Percentiles rank a stretch among this genome's conserved stretches.
These are phyloP conservation scores for Zasmidium cellare DNA, from an alignment of 2,329 filamentous ascomycete genomes.

Conservation along the genomic window DNA sequence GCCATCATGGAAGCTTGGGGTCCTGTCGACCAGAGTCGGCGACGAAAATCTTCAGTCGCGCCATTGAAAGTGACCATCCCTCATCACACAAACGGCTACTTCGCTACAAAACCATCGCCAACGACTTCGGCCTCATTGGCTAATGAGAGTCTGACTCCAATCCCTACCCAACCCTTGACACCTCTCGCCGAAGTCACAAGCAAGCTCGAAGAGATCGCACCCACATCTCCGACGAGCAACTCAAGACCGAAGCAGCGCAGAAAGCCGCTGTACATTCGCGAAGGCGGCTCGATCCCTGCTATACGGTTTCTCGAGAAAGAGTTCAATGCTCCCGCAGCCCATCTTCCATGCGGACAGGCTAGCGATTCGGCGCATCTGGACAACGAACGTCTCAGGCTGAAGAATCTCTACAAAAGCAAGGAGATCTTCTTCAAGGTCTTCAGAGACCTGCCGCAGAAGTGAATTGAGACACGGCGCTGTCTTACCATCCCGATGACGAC, in stretches of 20 bases:
- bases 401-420: constrained; percentile 86
- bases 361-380: constrained; percentile 93
- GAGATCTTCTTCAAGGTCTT: constrained; percentile 92
- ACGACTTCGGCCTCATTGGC: constrained; percentile 55
- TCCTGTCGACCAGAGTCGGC: constrained; percentile 43
- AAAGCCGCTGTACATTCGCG: constrained; percentile 87
- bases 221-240: constrained; percentile 34
- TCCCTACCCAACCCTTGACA: constrained; percentile 29
- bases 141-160: constrained; percentile 40
- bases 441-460: constrained; percentile 32
- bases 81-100: constrained; percentile 19
- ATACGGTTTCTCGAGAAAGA: constrained; percentile 95
- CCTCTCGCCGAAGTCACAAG: constrained; percentile 27
- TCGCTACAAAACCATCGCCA: constrained; percentile 41
- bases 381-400: constrained; percentile 85
- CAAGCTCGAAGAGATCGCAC: constrained; percentile 34
- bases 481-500: not conserved
- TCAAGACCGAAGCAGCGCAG: constrained; percentile 26
- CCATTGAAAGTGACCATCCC: constrained; percentile 16
- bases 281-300: constrained; percentile 91
- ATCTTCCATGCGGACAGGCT: constrained; percentile 90
- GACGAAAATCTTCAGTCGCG: constrained; percentile 19
- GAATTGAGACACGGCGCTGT: not conserved
- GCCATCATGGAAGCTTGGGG: constrained; percentile 87
- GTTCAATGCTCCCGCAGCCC: constrained; percentile 85